Percentiles rank a stretch among this genome's conserved stretches.
Conservation (phyloP, 805 yeast species). For the Torulaspora indica region DNA sequence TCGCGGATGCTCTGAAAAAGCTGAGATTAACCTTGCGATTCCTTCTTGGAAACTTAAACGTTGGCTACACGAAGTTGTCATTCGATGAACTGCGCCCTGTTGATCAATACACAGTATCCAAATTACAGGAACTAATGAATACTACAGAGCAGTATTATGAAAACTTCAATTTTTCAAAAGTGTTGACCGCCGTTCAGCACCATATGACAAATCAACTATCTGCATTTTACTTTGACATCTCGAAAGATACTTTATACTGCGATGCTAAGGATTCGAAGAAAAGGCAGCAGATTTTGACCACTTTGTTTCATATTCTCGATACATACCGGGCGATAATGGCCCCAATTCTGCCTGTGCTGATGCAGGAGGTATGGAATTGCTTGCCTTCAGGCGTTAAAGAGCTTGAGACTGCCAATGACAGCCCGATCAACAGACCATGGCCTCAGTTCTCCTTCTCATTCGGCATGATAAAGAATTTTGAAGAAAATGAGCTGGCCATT, state of each 20-base stretch:
- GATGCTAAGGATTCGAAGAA: conserved; percentile 44
- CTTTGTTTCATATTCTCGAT: conserved; percentile 52
- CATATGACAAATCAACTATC: conserved; percentile 75
- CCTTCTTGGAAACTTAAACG: conserved; percentile 70
- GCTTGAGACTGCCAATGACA: background rate
- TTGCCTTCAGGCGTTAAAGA: conserved; percentile 37
- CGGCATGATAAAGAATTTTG: conserved; percentile 12
- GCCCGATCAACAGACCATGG: conserved; percentile 8
- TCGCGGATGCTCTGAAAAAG: conserved; percentile 76
- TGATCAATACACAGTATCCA: conserved; percentile 62
- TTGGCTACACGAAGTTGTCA: conserved; percentile 38
- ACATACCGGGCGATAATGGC: conserved; percentile 63
- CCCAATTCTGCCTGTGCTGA: conserved; percentile 77
- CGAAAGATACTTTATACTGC: conserved; percentile 82
- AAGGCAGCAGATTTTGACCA: conserved; percentile 52
- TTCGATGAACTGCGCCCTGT: conserved; percentile 41
- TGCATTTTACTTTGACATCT: conserved; percentile 77
- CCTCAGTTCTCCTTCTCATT: conserved; percentile 6
- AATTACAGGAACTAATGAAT: conserved; percentile 45
- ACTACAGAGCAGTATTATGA: conserved; percentile 45
- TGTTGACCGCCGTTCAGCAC: conserved; percentile 60
- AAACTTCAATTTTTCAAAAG: conserved; percentile 60
- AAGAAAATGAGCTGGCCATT: conserved; percentile 18
- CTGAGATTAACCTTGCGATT: conserved; percentile 75
- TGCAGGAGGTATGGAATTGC: conserved; percentile 84